These are phyloP conservation scores for Chamaecrista fasciculata DNA, from an alignment of 306 rosid species.

Conservation along the genomic window DNA sequence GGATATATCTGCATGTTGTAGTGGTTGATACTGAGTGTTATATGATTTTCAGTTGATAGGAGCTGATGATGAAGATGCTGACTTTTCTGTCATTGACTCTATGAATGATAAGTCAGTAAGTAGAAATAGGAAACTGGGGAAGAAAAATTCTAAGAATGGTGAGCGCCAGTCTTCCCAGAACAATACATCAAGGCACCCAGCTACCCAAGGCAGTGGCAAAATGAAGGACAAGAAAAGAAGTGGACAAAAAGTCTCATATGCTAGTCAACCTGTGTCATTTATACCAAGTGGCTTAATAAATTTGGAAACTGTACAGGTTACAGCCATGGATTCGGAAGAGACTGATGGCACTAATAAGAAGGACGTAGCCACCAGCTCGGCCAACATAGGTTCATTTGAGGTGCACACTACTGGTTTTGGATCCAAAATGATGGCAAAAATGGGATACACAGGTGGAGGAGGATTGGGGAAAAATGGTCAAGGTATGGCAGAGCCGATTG, in stretches of 20 bases:
- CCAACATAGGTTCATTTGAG: conserved; percentile 66
- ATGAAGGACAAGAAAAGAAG: conserved; percentile 48
- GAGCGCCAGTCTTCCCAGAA: conserved; percentile 34
- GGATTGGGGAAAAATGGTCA: conserved; percentile 90
- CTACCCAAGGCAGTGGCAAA: conserved; percentile 41
- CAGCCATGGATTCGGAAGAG: conserved; percentile 38
- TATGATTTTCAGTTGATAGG: conserved; percentile 60
- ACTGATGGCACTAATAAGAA: conserved; percentile 34
- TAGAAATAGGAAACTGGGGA: conserved; percentile 39
- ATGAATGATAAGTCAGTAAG: conserved; percentile 39
- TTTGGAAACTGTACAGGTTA: conserved; percentile 44
- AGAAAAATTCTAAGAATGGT: conserved; percentile 45
- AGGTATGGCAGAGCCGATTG: conserved; percentile 77
- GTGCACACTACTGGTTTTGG: conserved; percentile 93
- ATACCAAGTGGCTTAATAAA: conserved; percentile 64
- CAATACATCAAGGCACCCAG: conserved; percentile 42
- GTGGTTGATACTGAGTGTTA: conserved; percentile 18
- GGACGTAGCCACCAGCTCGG: conserved; percentile 31
- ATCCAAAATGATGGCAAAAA: conserved; percentile 93
- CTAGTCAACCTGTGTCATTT: conserved; percentile 74
- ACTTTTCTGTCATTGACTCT: conserved; percentile 55
- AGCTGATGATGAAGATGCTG: conserved; percentile 56
- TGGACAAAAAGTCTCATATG: conserved; percentile 51
- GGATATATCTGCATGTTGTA: not conserved
- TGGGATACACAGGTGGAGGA: conserved; percentile 81